Evolutionary conservation across 2,329 filamentous ascomycete genomes (phyloP), one percentile per base, ranked within the genome.

Genomic region (Phialocephala subalpina): DNA sequence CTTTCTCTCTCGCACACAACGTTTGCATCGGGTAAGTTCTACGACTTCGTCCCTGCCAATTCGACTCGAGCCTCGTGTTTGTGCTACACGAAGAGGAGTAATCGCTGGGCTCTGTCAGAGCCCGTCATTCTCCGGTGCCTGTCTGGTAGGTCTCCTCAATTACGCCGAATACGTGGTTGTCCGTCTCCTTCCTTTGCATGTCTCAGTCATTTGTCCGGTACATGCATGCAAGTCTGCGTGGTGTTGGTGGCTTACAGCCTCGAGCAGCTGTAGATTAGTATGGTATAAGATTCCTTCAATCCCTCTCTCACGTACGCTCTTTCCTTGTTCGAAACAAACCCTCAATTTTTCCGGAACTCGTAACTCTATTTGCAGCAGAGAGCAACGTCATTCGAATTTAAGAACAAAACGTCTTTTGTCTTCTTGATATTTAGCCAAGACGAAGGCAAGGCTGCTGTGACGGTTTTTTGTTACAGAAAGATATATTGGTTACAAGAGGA

Each of bases 131-230:
- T n/a, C 45, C 20, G n/a, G 11, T 20, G 7, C 7, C 5, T 12
- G 45, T 18, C 25, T 53, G 22, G 49, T 33, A 18, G 27, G 25
- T 53, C 22, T 18, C n/a, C 11, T 25, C 7, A 5, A 49, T 53
- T n/a, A 18, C 49, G 49, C 49, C 49, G 49, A 53, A 53, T 53
- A 53, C 25, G 49, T 53, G 49, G 49, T 29, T 53, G 29, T 33
- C 29, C 29, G 29, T 33, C 29, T 33, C 9, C n/a, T n/a, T n/a
- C n/a, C n/a, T n/a, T n/a, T n/a, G n/a, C 4, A 14, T 42, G 38
- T 42, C 5, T 42, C 38, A 27, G 49, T 53, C 3, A 29, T n/a
- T 18, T 49, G 45, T 49, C 45, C 49, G 25, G 25, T 53, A 49
- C n/a, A 25, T 49, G 20, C 45, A 42, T 49, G 45, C 45, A 25